Conservation (phyloP, 805 yeast species). For the Kurtzmaniella fragi region DNA sequence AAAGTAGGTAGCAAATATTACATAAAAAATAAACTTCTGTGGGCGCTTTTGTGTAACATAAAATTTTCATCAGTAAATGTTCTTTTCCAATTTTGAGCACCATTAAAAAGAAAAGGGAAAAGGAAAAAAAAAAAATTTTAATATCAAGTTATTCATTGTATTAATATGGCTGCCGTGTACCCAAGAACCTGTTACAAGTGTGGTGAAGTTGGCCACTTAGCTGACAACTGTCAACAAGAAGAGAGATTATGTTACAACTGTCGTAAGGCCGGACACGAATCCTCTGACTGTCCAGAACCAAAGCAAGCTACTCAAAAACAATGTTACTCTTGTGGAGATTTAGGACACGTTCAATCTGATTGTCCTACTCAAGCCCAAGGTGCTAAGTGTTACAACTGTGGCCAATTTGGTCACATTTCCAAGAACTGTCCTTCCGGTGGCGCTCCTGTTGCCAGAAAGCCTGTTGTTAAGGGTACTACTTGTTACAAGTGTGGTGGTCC, state of each 20-base stretch:
- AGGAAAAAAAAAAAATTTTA: no score
- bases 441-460: conserved; percentile 16
- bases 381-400: conserved; percentile 64
- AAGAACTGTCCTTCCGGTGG: conserved; percentile 58
- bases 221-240: conserved; percentile 79
- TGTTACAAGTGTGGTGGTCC: conserved; percentile 93
- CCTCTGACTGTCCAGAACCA: conserved; percentile 84
- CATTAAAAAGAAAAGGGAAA: no score
- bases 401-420: conserved; percentile 71
- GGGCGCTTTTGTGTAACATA: no score
- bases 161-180: conserved; percentile 36
- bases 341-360: conserved; percentile 85
- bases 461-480: conserved; percentile 33
- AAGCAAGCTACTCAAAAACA: conserved; percentile 80
- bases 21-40: no score
- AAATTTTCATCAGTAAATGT: no score
- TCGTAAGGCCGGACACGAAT: conserved; percentile 84
- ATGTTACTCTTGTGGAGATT: conserved; percentile 89
- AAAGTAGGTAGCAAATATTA: no score
- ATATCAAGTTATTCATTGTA: no score
- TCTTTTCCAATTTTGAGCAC: no score
- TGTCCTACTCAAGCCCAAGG: conserved; percentile 67
- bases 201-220: conserved; percentile 88
- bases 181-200: conserved; percentile 87
- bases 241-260: conserved; percentile 92